phyloP scores from a whole-genome alignment of 1,284 basidiomycete species.

The Bondarzewia mesenterica region DNA sequence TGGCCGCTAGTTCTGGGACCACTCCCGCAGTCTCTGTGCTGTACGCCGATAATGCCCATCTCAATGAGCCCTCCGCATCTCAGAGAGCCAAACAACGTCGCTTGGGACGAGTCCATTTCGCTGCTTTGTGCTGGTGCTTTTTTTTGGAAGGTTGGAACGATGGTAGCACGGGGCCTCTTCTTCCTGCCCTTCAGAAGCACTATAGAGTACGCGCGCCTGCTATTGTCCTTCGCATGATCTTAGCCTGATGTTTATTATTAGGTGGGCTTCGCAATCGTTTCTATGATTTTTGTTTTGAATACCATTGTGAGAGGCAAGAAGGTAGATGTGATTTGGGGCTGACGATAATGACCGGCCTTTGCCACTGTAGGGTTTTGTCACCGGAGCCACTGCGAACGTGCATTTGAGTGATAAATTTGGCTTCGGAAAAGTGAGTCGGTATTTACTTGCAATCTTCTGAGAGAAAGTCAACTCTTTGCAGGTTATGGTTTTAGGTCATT shows the following conservation, averaged over 20 bases:
- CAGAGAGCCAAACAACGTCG: constrained; percentile 2
- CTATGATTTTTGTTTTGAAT: constrained; percentile 48
- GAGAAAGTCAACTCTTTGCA: no score
- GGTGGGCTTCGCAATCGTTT: constrained; percentile 38
- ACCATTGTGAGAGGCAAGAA: constrained; percentile 43
- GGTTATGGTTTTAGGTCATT: constrained; percentile 13
- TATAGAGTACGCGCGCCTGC: constrained; percentile 31
- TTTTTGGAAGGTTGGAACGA: constrained; percentile 55
- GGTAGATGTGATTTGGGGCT: constrained; percentile 3
- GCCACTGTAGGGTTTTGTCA: constrained; percentile 34
- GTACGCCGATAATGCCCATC: not conserved
- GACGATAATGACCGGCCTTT: not conserved
- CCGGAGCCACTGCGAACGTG: constrained; percentile 39
- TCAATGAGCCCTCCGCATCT: not conserved
- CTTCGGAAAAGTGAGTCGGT: constrained; percentile 40
- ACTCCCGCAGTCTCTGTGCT: constrained; percentile 1
- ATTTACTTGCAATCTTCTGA: not conserved
- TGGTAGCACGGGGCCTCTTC: constrained; percentile 49
- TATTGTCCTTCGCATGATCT: constrained; percentile 8
- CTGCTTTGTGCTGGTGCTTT: constrained; percentile 29
- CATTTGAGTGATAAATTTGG: constrained; percentile 42
- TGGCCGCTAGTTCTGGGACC: not conserved
- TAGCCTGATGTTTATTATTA: constrained; percentile 13
- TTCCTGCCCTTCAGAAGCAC: constrained; percentile 44
- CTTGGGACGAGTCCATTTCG: constrained; percentile 24